Evolutionary conservation across 495 filamentous ascomycete genomes (phyloP), one percentile per base, ranked within the genome.

Genomic region (Clohesyomyces aquaticus): DNA sequence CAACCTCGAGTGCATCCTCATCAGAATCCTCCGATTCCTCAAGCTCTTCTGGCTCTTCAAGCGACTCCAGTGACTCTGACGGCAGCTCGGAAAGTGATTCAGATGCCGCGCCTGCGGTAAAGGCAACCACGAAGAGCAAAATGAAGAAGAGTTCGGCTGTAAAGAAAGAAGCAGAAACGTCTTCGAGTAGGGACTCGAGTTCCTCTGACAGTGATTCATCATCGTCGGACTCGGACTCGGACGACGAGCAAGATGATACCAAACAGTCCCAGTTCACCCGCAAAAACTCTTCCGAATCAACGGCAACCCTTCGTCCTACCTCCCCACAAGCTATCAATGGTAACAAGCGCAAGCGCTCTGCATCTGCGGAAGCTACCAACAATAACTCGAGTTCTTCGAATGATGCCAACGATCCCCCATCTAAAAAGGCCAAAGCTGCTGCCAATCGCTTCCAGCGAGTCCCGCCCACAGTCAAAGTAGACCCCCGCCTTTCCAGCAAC

Each of bases 401-500:
- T 10, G 27, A 54, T 22, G 4, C 29, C 48, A 35, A 54, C 42
- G 54, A 57, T 0, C 46, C 35, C 19, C 26, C 47, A 22, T 8
- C 57, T 10, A 38, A 32, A 1, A 67, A 63, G 42, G 53, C 61
- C 10, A 52, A 26, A 38, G 32, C 32, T 25, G 27, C 56, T 12
- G 52, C 42, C 14, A 49, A 67, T 8, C 71, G 65, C 59, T 71
- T 74, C 78, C 85, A 82, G 1, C 83, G 88, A 57, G 85, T 91
- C 60, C 75, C 80, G 27, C 76, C 77, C 56, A 77, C 87, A 66
- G 74, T 80, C 45, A 56, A 77, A 19, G 82, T 89, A 18, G 88
- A 92, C 70, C 81, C 83, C 29, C 72, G 81, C 47, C 81, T 87
- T 57, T 73, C 79, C 0, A 81, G 78, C 23, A 97, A 94, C 77